A percentile compares a stretch with the other conserved stretches of the same genome.
These are phyloP conservation scores for Calocybe indica DNA, from an alignment of 768 basidiomycete genomes.

Conservation along the genomic window DNA sequence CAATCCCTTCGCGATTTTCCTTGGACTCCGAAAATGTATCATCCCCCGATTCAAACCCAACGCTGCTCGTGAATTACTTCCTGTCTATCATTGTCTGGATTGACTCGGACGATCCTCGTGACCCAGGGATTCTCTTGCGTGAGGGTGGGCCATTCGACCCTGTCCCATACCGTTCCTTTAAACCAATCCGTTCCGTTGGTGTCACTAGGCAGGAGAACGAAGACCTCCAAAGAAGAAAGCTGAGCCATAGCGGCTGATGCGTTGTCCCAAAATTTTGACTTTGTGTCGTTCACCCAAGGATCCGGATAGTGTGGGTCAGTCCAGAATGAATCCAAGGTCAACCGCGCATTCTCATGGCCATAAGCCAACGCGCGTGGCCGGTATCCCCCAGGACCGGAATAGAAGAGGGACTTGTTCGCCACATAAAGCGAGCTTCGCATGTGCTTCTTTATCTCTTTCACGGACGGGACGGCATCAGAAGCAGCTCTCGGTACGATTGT, in stretches of 20 bases:
- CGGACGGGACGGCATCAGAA: no score
- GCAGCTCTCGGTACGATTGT: no score
- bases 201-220: constrained; percentile 5
- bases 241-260: constrained; percentile 8
- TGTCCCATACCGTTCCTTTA: constrained; percentile 5
- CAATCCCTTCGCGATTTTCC: no score
- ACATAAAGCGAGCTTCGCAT: no score
- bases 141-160: constrained; percentile 7
- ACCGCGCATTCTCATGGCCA: not conserved
- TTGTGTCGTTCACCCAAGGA: not conserved
- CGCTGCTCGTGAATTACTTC: no score
- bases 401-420: constrained; percentile 4
- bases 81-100: constrained; percentile 2
- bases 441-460: not conserved
- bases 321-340: constrained; percentile 8
- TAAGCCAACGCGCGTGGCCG: not conserved
- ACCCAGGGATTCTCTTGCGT: constrained; percentile 2
- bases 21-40: no score
- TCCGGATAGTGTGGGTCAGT: constrained; percentile 1
- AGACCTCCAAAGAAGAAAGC: constrained; percentile 2
- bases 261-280: constrained; percentile 7
- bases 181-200: constrained; percentile 2
- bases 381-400: constrained; percentile 9
- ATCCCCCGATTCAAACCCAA: no score
- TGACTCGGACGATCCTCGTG: constrained; percentile 2